Evolutionary conservation across 345 rosid genomes (phyloP).

Genomic region (Dimocarpus longan): DNA sequence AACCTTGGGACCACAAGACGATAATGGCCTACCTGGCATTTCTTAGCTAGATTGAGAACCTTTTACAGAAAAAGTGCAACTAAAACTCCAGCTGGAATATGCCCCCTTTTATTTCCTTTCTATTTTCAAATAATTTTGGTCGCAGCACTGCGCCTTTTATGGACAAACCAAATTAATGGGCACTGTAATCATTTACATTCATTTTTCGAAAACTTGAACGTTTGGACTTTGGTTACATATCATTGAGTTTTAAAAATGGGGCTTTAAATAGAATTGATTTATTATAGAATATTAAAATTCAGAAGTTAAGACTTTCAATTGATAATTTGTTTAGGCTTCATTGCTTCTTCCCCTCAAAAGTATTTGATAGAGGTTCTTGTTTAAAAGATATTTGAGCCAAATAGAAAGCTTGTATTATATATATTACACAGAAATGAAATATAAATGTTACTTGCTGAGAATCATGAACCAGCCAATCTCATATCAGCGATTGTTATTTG

Average conservation of each 20-base stretch:
- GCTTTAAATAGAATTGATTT: neutral
- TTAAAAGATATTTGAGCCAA: no score
- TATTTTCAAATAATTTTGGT: neutral
- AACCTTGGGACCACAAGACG: neutral
- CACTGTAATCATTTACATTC: neutral
- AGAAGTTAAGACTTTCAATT: no score
- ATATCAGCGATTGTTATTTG: no score
- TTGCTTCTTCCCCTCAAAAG: no score
- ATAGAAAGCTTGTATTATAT: no score
- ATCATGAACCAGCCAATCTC: no score
- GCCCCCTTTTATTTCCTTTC: neutral
- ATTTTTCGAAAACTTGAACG: neutral
- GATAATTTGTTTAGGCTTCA: no score
- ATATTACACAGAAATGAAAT: no score
- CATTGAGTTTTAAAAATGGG: neutral
- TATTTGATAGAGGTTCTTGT: no score
- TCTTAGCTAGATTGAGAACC: neutral
- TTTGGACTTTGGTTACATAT: no score
- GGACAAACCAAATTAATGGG: neutral
- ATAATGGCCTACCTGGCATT: neutral
- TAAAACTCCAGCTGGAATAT: neutral
- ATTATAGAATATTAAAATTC: no score
- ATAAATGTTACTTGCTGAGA: no score
- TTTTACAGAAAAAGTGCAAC: neutral
- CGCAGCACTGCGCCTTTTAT: neutral